Base-by-base conservation (phyloP, 1,284 basidiomycete genomes). In the Chalciporus sp. region DNA sequence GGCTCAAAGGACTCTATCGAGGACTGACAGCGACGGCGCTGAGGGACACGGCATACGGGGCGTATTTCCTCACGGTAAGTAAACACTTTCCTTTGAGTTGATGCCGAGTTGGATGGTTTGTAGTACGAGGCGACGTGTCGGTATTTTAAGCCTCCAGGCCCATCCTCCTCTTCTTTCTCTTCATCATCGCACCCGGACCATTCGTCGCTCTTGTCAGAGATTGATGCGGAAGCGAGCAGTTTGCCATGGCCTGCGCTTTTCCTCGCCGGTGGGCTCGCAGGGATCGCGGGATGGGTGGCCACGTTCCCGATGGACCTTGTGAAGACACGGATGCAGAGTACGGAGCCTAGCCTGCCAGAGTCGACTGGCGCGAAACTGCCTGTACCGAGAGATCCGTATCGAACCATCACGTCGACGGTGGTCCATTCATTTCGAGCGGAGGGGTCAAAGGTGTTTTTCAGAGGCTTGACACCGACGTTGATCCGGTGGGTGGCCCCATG, bases 241-340 rank as follows among this genome's bases (percentile, higher is more conserved):
- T 68, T 28, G 61, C 70, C 62, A 0, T 87, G 85, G 84, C 66
- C 79, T 14, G 79, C 80, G 29, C 73, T 92, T 42, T 78, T 94
- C 55, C 52, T 87, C 19, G 89, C 92, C 8, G 92, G 91, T n/a
- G 92, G 85, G 1, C 67, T 89, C 1, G 92, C 92, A 0, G 92
- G 92, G 3, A 74, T 87, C 20, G 78, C 77, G 16, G 86, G 87
- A 4, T 91, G 88, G 88, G 35, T 83, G 1, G 78, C 76, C 1
- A 94, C 91, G 0, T 94, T 95, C 71, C 90, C 90, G 1, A 76
- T 94, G 52, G 92, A 95, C 64, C 88, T 94, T 6, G 78, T 94
- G 59, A 95, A 95, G 74, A 94, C 93, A 7, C 82, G 92, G 2
- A 83, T 94, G 63, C 92, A 95, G 69, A 82, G 82, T 43, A 75